Percentiles rank a stretch among this genome's conserved stretches.
These are phyloP conservation scores for Russula ochroleuca DNA, from an alignment of 768 basidiomycete genomes.

Conservation along the genomic window DNA sequence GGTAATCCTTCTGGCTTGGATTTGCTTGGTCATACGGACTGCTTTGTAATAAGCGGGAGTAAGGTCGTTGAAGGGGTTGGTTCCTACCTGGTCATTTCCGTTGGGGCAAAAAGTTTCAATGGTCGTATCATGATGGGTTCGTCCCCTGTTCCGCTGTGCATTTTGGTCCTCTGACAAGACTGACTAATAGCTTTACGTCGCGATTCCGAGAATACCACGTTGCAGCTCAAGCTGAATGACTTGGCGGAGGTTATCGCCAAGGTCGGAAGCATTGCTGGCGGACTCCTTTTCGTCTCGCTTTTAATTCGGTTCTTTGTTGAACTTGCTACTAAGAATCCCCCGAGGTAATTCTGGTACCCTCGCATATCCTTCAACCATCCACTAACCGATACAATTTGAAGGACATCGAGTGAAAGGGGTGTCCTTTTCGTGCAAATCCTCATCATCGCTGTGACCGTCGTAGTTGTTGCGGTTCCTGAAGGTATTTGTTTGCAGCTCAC, in stretches of 20 bases:
- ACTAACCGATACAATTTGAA: slow-evolving; percentile 30
- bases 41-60: slow-evolving; percentile 86
- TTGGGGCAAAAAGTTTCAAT: slow-evolving; percentile 90
- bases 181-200: slow-evolving; percentile 65
- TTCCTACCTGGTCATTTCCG: slow-evolving; percentile 85
- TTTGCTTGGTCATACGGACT: slow-evolving; percentile 63
- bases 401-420: slow-evolving; percentile 76
- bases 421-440: slow-evolving; percentile 89
- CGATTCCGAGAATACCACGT: slow-evolving; percentile 84
- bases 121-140: slow-evolving; percentile 47
- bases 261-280: slow-evolving; percentile 76
- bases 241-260: slow-evolving; percentile 97
- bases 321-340: slow-evolving; percentile 57
- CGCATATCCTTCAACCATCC: background rate
- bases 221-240: slow-evolving; percentile 88
- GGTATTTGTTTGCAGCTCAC: slow-evolving; percentile 37
- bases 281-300: slow-evolving; percentile 72
- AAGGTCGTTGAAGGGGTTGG: slow-evolving; percentile 96
- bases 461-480: slow-evolving; percentile 85
- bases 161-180: background rate
- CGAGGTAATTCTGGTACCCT: slow-evolving; percentile 40
- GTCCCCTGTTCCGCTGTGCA: slow-evolving; percentile 31
- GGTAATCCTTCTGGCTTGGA: slow-evolving; percentile 30
- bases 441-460: slow-evolving; percentile 90
- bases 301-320: slow-evolving; percentile 96